phyloP scores from a whole-genome alignment of 371 early-diverging fungal species.

The Dichotomocladium elegans region DNA sequence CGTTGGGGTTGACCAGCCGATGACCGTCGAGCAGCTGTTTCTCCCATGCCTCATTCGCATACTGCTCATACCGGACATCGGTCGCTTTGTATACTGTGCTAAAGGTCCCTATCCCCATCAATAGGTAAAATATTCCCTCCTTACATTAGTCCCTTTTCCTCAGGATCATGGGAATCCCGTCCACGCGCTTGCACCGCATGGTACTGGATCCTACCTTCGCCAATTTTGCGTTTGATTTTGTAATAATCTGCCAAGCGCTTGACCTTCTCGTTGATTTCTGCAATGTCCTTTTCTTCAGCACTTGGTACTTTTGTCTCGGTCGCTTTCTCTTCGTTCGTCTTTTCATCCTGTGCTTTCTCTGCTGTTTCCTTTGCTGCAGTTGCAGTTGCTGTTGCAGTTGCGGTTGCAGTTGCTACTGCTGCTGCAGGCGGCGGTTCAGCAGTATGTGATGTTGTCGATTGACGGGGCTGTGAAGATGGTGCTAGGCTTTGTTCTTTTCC shows the following conservation, averaged over 20 bases:
- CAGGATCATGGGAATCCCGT: not conserved
- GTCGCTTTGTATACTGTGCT: conserved; percentile 94
- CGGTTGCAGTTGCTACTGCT: not conserved
- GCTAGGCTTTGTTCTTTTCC: too few species aligned
- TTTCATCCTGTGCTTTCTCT: not conserved
- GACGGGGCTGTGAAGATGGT: too few species aligned
- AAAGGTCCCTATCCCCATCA: conserved; percentile 75
- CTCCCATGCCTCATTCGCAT: conserved; percentile 68
- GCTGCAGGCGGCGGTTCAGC: too few species aligned
- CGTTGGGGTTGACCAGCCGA: conserved; percentile 8
- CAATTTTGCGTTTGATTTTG: conserved; percentile 67
- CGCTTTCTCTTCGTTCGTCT: not conserved
- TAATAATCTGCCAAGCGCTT: conserved; percentile 57
- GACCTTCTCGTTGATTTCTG: conserved; percentile 42
- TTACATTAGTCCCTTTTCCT: too few species aligned
- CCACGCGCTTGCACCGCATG: too few species aligned
- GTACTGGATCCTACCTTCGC: conserved; percentile 53
- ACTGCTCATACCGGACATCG: conserved; percentile 66
- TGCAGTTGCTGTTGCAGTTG: not conserved
- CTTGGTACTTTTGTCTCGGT: not conserved
- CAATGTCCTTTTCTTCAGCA: conserved; percentile 18
- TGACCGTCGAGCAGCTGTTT: conserved; percentile 6
- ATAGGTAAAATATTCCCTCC: too few species aligned
- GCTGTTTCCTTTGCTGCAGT: not conserved
- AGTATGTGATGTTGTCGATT: too few species aligned